Evolutionary conservation across 495 filamentous ascomycete genomes (phyloP).

Genomic region (Jackrogersella multiformis): DNA sequence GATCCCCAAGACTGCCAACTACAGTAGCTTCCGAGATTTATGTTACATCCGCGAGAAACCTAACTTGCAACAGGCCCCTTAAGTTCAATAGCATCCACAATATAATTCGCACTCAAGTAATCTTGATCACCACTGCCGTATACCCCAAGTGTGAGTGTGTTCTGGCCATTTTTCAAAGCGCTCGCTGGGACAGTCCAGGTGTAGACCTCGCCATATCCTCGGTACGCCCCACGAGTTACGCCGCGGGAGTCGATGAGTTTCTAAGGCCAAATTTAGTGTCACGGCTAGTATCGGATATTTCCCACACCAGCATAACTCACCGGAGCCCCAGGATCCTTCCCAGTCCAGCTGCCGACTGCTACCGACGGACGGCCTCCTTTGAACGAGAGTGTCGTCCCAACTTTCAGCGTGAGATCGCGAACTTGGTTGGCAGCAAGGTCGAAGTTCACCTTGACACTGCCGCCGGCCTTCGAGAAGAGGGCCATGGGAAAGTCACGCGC

Average conservation of each 20-base stretch:
- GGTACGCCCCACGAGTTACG: slow-evolving; percentile 67
- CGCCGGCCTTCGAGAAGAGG: slow-evolving; percentile 64
- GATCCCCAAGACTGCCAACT: no score
- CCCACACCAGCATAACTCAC: slow-evolving; percentile 46
- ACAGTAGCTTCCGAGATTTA: no score
- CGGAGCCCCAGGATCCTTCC: slow-evolving; percentile 59
- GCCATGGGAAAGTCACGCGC: slow-evolving; percentile 67
- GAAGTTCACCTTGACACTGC: slow-evolving; percentile 63
- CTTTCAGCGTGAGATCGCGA: slow-evolving; percentile 54
- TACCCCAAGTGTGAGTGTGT: slow-evolving; percentile 65
- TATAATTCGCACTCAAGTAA: slow-evolving; percentile 65
- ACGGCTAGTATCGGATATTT: not conserved
- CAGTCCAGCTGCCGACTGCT: slow-evolving; percentile 57
- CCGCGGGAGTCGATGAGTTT: slow-evolving; percentile 65
- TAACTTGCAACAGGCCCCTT: slow-evolving; percentile 38
- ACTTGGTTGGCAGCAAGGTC: slow-evolving; percentile 53
- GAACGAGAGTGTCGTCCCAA: slow-evolving; percentile 68
- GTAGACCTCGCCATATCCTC: slow-evolving; percentile 66
- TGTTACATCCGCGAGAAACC: no score
- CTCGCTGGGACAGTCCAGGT: slow-evolving; percentile 60
- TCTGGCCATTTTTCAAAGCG: slow-evolving; percentile 61
- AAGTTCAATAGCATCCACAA: slow-evolving; percentile 63
- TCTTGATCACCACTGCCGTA: slow-evolving; percentile 60
- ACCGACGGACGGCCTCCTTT: slow-evolving; percentile 59
- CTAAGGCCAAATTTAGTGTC: slow-evolving; percentile 20